These are phyloP conservation scores for Eucalyptus camaldulensis DNA, from an alignment of 345 rosid species.

Conservation along the genomic window DNA sequence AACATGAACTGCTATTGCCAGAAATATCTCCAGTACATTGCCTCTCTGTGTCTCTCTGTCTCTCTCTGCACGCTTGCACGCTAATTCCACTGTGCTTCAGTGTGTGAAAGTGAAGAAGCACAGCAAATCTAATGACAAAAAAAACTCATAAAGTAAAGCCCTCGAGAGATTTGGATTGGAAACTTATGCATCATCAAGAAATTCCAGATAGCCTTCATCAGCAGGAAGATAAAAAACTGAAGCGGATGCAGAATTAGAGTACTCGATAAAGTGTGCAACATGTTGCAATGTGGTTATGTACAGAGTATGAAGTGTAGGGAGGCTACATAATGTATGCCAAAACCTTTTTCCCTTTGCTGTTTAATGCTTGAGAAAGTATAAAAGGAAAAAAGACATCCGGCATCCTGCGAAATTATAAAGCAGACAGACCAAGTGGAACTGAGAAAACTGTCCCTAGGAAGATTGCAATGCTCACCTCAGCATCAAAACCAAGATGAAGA, in stretches of 20 bases:
- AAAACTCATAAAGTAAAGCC: neutral
- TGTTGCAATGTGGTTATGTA: neutral
- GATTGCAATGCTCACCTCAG: slow-evolving; percentile 24
- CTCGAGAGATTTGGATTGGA: neutral
- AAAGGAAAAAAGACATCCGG: neutral
- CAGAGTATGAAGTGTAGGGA: neutral
- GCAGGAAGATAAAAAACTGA: neutral
- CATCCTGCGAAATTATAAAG: neutral
- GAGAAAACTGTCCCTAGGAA: neutral
- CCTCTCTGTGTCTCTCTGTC: neutral
- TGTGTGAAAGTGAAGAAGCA: neutral
- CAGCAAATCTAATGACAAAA: neutral
- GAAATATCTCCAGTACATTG: neutral
- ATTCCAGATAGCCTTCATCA: neutral
- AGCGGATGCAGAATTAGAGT: neutral
- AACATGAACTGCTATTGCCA: neutral
- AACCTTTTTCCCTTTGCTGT: neutral
- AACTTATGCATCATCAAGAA: neutral
- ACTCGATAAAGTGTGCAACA: neutral
- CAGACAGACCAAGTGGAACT: neutral
- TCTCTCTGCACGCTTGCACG: neutral
- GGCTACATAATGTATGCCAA: neutral
- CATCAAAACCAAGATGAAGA: slow-evolving; percentile 91
- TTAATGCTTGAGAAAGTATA: neutral
- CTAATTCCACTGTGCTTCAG: neutral